Evolutionary conservation across 805 yeast genomes (phyloP).

Genomic region (Hanseniaspora clermontiae): DNA sequence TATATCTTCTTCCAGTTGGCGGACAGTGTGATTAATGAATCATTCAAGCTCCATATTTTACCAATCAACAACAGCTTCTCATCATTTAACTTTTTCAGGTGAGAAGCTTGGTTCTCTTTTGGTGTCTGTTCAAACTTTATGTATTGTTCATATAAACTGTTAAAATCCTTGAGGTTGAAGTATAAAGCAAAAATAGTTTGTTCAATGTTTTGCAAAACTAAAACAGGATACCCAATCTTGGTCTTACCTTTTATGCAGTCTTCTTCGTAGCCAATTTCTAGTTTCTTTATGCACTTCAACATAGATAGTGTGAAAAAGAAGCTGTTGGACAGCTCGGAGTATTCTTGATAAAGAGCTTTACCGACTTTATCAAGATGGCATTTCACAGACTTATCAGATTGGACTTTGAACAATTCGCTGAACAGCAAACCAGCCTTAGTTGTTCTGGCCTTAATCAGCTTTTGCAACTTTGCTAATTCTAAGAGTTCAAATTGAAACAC

Average conservation of each 20-base stretch:
- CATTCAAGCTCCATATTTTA: constrained; percentile 59
- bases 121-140: neutral
- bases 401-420: constrained; percentile 1
- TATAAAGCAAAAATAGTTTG: constrained; percentile 15
- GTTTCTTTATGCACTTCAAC: constrained; percentile 20
- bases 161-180: neutral
- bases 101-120: neutral
- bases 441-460: constrained; percentile 56
- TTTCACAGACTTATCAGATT: neutral
- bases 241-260: constrained; percentile 15
- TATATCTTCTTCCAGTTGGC: neutral
- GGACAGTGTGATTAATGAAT: constrained; percentile 17
- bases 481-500: constrained; percentile 16
- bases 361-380: neutral
- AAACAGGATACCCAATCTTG: constrained; percentile 39
- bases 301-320: constrained; percentile 7
- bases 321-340: constrained; percentile 20
- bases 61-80: constrained; percentile 50
- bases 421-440: constrained; percentile 44
- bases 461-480: constrained; percentile 48
- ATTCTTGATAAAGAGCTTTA: constrained; percentile 20
- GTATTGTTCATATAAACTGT: constrained; percentile 10
- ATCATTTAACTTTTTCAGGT: neutral
- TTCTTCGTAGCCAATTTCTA: constrained; percentile 26
- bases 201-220: constrained; percentile 40